Base-by-base conservation (phyloP, 352 stramenopile genomes). In the Globisporangium solare region DNA sequence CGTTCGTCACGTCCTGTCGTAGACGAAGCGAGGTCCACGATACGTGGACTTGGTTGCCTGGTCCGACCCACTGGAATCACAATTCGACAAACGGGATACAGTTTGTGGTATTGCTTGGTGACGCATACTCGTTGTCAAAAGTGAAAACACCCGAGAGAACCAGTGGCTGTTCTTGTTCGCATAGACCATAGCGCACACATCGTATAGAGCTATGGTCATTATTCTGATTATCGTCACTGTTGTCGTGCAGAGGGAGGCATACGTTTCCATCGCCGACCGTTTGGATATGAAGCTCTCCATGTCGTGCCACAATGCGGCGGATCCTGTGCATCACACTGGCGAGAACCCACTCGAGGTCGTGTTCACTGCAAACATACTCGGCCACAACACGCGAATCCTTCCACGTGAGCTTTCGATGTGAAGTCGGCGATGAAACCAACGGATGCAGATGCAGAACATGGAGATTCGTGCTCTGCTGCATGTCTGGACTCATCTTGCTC, bases 1-100 rank as follows among this genome's bases (percentile, higher is more conserved):
- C 66, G 35, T 67, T 61, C 12, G 59, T 63, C 14, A 67, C 32
- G 42, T 79, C 71, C 1, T 55, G 12, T 13, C 12, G 17, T 18
- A 70, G 37, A 3, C 65, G 54, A 20, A 74, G 43, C 2, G 53
- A 53, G 4, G 21, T 41, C 2, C 46, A 41, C 20, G 47, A 51
- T 8, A 60, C 59, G 21, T 60, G 68, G 12, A 61, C 5, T 37
- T 51, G 35, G 18, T 35, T 58, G 11, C 47, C 37, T 18, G 27
- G 47, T 10, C 21, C 20, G 1, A 27, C 27, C 20, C 64, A 67
- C 40, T 47, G n/a, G 21, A 78, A 70, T 0, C 15, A 47, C 18
- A 70, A 14, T 27, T 60, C 57, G 8, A 64, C 47, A 22, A 65
- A 47, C 42, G 64, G 20, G 27, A 35, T 3, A 35, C 27, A 35